These are phyloP conservation scores for Phlebiopsis gigantea DNA, from an alignment of 768 basidiomycete genomes.

Conservation along the genomic window DNA sequence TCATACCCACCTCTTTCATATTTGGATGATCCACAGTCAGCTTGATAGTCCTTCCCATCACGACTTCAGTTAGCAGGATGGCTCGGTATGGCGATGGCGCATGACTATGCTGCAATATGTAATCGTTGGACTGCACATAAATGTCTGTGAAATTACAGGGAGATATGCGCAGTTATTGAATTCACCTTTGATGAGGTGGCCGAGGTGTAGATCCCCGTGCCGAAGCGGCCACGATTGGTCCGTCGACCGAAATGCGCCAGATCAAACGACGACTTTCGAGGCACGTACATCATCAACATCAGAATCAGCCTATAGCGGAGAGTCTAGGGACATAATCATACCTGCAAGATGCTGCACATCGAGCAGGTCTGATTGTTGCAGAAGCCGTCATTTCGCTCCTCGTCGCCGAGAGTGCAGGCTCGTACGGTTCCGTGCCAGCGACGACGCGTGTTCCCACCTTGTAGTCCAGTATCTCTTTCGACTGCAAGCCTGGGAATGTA, in stretches of 20 bases:
- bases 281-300: not conserved
- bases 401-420: constrained; percentile 7
- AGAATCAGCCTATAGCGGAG: no score
- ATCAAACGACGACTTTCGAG: not conserved
- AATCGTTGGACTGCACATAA: constrained; percentile 3
- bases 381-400: not conserved
- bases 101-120: constrained; percentile 1
- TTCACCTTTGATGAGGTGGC: constrained; percentile 13
- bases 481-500: not conserved
- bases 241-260: no score
- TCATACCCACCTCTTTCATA: constrained; percentile 32
- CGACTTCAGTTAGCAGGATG: constrained; percentile 11
- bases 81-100: not conserved
- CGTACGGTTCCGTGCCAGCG: constrained; percentile 11
- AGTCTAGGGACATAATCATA: not conserved
- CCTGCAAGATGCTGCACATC: constrained; percentile 8
- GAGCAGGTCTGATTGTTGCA: not conserved
- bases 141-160: not conserved
- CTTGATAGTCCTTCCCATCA: constrained; percentile 9
- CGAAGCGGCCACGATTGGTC: constrained; percentile 5
- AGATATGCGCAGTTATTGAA: no score
- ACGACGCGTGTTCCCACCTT: constrained; percentile 1
- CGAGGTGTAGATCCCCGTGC: constrained; percentile 13
- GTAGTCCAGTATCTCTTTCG: not conserved
- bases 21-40: constrained; percentile 21